phyloP scores from a whole-genome alignment of 176 grass and related monocot genomes.

The Thinopyrum elongatum region DNA sequence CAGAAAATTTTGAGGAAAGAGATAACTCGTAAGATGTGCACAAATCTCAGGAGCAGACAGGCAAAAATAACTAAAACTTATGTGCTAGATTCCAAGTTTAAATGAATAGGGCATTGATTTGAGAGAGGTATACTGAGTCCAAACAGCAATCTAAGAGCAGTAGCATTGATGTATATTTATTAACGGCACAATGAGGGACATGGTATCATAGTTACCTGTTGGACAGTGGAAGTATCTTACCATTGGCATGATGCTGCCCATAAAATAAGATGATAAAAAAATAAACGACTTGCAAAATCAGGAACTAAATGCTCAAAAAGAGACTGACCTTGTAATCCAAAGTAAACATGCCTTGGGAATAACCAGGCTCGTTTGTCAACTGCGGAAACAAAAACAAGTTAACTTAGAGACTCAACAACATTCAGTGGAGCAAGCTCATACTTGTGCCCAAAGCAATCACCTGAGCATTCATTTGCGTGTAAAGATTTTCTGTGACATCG shows the following conservation, averaged over 20 bases:
- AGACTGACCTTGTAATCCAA: constrained; percentile 73
- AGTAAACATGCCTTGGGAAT: constrained; percentile 55
- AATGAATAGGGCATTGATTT: background rate
- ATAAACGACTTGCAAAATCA: background rate
- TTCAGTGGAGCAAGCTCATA: background rate
- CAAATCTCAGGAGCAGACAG: background rate
- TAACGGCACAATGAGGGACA: background rate
- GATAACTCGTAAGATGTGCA: background rate
- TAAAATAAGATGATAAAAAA: constrained; percentile 4
- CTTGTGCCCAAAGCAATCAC: constrained; percentile 32
- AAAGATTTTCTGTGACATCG: constrained; percentile 48
- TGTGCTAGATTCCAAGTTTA: constrained; percentile 1
- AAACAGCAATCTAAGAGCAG: background rate
- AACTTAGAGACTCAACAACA: constrained; percentile 17
- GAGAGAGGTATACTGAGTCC: background rate
- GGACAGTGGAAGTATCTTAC: background rate
- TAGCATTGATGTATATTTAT: background rate
- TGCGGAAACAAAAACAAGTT: constrained; percentile 36
- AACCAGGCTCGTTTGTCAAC: constrained; percentile 68
- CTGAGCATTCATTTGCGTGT: constrained; percentile 64
- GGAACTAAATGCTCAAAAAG: constrained; percentile 17
- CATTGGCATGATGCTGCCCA: background rate
- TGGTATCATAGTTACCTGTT: background rate
- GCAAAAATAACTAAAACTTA: background rate
- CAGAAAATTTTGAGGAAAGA: background rate